A percentile compares a stretch with the other conserved stretches of the same genome.
phyloP scores from a whole-genome alignment of 306 rosid species.

The Castanea sativa region DNA sequence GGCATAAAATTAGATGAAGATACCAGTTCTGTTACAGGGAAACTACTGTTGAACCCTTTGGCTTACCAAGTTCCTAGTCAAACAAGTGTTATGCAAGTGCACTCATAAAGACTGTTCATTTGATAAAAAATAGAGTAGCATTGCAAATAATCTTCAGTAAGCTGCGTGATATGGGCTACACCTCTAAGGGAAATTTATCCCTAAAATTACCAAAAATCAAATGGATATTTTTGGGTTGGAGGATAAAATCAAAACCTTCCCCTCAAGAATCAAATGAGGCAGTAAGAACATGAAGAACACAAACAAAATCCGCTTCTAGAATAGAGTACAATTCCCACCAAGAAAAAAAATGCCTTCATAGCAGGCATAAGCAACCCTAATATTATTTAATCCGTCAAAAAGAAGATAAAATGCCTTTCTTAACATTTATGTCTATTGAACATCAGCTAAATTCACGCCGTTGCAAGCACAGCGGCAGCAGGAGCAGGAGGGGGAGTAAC shows the following conservation, averaged over 20 bases:
- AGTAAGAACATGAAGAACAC: neutral
- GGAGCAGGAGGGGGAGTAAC: constrained; percentile 27
- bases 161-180: no score
- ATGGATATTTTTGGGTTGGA: neutral
- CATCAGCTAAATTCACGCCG: constrained; percentile 23
- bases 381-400: constrained; percentile 23
- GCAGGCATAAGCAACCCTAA: constrained; percentile 15
- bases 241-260: constrained; percentile 26
- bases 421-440: neutral
- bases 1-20: no score
- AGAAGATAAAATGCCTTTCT: neutral
- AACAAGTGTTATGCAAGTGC: neutral
- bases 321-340: no score
- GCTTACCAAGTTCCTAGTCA: neutral
- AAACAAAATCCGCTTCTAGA: neutral
- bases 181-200: neutral
- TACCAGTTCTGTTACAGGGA: no score
- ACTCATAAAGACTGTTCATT: neutral
- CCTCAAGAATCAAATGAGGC: constrained; percentile 3
- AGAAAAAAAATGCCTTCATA: constrained; percentile 3
- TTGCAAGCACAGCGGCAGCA: constrained; percentile 12
- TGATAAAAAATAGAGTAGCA: neutral
- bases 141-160: neutral
- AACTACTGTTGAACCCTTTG: neutral
- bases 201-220: no score